phyloP scores from a whole-genome alignment of 2,329 filamentous ascomycete species.

The Neofusicoccum ribis region DNA sequence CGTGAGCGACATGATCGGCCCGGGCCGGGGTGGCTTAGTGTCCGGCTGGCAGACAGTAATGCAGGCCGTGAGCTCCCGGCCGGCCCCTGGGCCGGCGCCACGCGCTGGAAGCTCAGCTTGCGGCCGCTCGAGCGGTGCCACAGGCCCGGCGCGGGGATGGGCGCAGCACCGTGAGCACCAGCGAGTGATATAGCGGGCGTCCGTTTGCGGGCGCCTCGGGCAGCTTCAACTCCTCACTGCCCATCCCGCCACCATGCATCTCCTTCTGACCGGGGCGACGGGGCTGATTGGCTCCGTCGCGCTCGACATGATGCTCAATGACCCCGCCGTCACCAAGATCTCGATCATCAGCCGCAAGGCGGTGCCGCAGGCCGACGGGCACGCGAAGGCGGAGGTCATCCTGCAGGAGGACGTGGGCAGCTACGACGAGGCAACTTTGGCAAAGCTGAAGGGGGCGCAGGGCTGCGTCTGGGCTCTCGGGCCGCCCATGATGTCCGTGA shows the following conservation, averaged over 20 bases:
- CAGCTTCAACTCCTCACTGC: not conserved
- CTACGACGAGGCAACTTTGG: slow-evolving; percentile 60
- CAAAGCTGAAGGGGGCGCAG: slow-evolving; percentile 61
- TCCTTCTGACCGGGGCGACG: slow-evolving; percentile 49
- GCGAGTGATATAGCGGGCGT: not conserved
- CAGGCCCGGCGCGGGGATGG: not conserved
- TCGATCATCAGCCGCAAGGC: slow-evolving; percentile 67
- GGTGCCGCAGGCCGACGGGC: slow-evolving; percentile 61
- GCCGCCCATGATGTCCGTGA: slow-evolving; percentile 60
- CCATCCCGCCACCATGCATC: slow-evolving; percentile 32
- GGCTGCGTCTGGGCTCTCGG: slow-evolving; percentile 76
- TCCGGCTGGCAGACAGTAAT: not conserved
- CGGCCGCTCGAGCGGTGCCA: not conserved
- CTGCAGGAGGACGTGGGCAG: slow-evolving; percentile 66
- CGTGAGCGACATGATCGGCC: not conserved
- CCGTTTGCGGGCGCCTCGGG: not conserved
- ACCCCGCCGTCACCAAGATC: slow-evolving; percentile 59
- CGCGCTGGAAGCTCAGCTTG: not conserved
- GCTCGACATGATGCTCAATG: slow-evolving; percentile 38
- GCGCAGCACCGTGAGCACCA: not conserved
- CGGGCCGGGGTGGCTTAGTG: not conserved
- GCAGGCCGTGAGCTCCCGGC: not conserved
- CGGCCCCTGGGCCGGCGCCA: not conserved
- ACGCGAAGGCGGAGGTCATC: slow-evolving; percentile 62
- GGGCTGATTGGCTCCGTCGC: slow-evolving; percentile 44